Evolutionary conservation across 805 yeast species (phyloP).

Genomic region (Yarrowia bubula): DNA sequence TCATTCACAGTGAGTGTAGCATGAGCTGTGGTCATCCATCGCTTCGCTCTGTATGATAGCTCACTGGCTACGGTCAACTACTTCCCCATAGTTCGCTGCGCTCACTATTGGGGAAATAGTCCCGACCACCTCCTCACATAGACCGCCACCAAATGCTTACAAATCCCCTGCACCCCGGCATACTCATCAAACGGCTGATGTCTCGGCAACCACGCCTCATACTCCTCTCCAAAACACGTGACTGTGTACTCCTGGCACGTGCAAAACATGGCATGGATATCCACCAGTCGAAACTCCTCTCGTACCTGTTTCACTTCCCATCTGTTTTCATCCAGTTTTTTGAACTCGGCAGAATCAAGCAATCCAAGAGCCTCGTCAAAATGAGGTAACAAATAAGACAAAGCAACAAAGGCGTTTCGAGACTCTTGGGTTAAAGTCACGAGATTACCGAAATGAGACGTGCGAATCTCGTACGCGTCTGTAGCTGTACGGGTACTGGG

Average conservation of each 20-base stretch:
- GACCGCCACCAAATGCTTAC: conserved; percentile 14
- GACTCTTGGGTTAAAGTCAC: not conserved
- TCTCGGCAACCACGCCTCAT: not conserved
- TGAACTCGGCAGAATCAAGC: conserved; percentile 3
- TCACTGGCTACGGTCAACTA: not conserved
- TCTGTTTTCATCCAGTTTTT: not conserved
- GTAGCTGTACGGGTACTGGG: conserved; percentile 1
- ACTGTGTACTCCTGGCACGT: conserved; percentile 2
- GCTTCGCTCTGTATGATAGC: no score
- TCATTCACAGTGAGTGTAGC: no score
- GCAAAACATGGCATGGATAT: conserved; percentile 15
- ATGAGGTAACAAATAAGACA: not conserved
- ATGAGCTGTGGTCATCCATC: no score
- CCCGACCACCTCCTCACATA: not conserved
- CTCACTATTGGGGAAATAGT: not conserved
- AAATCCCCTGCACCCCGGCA: conserved; percentile 7
- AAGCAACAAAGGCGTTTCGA: conserved; percentile 10
- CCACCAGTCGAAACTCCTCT: conserved; percentile 2
- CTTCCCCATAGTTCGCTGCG: not conserved
- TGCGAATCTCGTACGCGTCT: conserved; percentile 2
- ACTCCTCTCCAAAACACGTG: not conserved
- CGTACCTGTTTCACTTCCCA: not conserved
- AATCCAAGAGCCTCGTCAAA: conserved; percentile 12
- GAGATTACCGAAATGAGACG: conserved; percentile 16
- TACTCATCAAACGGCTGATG: conserved; percentile 17